Evolutionary conservation across 2,329 filamentous ascomycete genomes (phyloP).

Genomic region (Monosporascus sp.): DNA sequence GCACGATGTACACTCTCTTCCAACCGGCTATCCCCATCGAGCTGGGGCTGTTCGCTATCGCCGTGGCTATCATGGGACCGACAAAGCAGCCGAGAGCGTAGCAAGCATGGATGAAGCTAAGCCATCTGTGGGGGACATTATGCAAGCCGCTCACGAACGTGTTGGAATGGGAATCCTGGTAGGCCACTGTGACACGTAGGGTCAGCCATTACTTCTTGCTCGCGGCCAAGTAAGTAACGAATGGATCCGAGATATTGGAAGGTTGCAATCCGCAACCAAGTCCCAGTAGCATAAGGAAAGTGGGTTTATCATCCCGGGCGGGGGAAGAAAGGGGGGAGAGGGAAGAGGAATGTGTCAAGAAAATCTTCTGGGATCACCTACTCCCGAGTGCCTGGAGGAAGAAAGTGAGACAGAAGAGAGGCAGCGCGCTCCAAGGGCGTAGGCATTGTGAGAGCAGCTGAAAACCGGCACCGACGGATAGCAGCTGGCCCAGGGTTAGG

Average conservation of each 20-base stretch:
- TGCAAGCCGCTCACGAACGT: conserved; percentile 51
- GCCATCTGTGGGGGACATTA: conserved; percentile 50
- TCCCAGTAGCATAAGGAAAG: no score
- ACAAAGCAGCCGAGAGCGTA: conserved; percentile 53
- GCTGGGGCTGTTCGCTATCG: conserved; percentile 35
- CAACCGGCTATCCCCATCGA: conserved; percentile 32
- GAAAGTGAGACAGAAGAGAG: conserved; percentile 52
- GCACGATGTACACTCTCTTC: conserved; percentile 52
- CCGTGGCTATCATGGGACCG: conserved; percentile 49
- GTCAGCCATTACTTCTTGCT: no score
- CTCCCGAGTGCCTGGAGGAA: conserved; percentile 51
- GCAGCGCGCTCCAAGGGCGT: conserved; percentile 52
- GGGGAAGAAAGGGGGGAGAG: no score
- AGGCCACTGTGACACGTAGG: conserved; percentile 37
- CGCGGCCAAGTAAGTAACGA: no score
- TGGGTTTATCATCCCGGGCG: no score
- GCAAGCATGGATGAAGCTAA: conserved; percentile 61
- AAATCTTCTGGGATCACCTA: neutral
- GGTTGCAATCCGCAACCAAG: no score
- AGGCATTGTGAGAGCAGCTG: conserved; percentile 51
- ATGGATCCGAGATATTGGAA: no score
- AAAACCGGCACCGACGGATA: conserved; percentile 49
- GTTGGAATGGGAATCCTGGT: conserved; percentile 59
- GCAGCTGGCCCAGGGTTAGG: conserved; percentile 51
- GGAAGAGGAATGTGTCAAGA: no score